These are phyloP conservation scores for Claviceps sp. DNA, from an alignment of 2,329 filamentous ascomycete species.

Conservation along the genomic window DNA sequence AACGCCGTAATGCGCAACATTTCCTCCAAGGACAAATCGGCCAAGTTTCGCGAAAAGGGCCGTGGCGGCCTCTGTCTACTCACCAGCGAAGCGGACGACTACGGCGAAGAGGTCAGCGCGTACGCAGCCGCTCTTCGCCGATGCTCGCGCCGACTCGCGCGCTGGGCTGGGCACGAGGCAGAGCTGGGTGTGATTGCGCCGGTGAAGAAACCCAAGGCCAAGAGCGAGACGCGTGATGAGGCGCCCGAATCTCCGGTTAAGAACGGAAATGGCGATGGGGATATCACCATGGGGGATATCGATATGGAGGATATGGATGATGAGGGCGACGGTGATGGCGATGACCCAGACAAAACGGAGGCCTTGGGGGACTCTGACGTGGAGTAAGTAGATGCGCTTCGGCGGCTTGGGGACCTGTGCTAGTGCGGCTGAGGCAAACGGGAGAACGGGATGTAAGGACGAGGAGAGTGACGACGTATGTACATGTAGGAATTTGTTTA, in stretches of 20 bases:
- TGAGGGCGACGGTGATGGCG: constrained; percentile 34
- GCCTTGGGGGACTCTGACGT: constrained; percentile 23
- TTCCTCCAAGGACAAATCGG: constrained; percentile 13
- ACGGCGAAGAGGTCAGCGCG: constrained; percentile 58
- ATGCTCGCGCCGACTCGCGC: constrained; percentile 48
- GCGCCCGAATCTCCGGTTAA: constrained; percentile 4
- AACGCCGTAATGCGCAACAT: constrained; percentile 24
- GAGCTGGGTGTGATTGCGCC: constrained; percentile 33
- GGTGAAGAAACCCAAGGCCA: constrained; percentile 25
- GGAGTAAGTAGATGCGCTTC: constrained; percentile 11
- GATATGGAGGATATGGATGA: constrained; percentile 36
- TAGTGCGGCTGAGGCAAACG: too few relatives aligned
- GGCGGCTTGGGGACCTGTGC: too few relatives aligned
- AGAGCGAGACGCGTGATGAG: constrained; percentile 11
- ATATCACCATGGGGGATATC: constrained; percentile 37
- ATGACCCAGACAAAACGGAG: constrained; percentile 27
- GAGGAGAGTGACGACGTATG: not conserved
- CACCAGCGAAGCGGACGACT: constrained; percentile 52
- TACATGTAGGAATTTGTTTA: not conserved
- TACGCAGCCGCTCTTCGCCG: constrained; percentile 55
- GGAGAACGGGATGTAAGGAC: too few relatives aligned
- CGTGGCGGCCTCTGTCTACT: constrained; percentile 53
- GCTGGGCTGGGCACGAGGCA: constrained; percentile 45
- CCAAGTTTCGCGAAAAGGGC: constrained; percentile 40
- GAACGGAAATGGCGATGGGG: constrained; percentile 27